These are phyloP conservation scores for Yarrowia sp. DNA, from an alignment of 805 yeast species.

Conservation along the genomic window DNA sequence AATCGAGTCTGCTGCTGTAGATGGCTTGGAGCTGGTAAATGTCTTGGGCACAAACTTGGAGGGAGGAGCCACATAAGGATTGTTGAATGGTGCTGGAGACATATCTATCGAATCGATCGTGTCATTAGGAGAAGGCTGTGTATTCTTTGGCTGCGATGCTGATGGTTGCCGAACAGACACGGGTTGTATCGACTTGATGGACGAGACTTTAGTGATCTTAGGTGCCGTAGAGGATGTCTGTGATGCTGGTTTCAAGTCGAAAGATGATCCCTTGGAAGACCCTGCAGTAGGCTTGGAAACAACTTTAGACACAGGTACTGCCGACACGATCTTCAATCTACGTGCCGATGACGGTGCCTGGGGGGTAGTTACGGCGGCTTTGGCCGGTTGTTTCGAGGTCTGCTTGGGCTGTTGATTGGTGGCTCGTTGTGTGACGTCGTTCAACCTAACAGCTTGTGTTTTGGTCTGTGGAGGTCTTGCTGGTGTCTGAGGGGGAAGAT, in stretches of 20 bases:
- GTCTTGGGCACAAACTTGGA: not conserved
- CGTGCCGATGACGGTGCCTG: not conserved
- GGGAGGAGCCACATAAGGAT: constrained; percentile 5
- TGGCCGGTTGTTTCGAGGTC: not conserved
- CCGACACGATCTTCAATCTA: not conserved
- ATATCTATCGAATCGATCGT: not conserved
- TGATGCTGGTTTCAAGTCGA: not conserved
- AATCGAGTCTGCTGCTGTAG: not conserved
- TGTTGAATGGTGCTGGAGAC: not conserved
- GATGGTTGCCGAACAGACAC: not conserved
- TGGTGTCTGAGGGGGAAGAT: not conserved
- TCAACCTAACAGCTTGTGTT: not conserved
- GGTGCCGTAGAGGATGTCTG: not conserved
- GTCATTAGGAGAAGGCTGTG: not conserved
- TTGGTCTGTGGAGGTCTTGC: not conserved
- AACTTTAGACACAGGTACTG: not conserved
- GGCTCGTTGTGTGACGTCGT: not conserved
- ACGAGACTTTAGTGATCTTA: not conserved
- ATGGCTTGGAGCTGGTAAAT: not conserved
- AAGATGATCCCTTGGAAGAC: not conserved
- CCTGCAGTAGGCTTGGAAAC: not conserved
- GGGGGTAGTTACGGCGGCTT: not conserved
- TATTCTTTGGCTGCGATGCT: not conserved
- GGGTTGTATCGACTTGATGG: not conserved
- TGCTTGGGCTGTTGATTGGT: not conserved